Conservation (phyloP, 2,329 filamentous ascomycete genomes). For the Gaeumannomyces sp. region DNA sequence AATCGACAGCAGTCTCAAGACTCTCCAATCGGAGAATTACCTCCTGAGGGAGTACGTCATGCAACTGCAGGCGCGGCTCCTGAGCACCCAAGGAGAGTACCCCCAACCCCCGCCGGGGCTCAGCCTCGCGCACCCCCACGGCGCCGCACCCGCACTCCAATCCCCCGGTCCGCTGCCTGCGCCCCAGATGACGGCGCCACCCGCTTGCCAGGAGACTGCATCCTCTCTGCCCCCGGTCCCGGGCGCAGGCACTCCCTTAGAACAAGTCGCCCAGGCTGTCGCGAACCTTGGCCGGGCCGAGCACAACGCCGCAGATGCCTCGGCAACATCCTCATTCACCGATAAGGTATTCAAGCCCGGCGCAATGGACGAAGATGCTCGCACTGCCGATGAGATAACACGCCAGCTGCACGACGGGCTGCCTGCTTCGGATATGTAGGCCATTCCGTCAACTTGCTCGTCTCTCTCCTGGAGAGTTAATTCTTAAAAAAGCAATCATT, state of each 20-base stretch:
- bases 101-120: conserved; percentile 78
- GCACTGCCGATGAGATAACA: conserved; percentile 48
- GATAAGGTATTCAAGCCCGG: conserved; percentile 32
- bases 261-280: conserved; percentile 44
- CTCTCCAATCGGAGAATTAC: conserved; percentile 83
- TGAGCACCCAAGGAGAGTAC: conserved; percentile 77
- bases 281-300: conserved; percentile 20
- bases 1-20: conserved; percentile 71
- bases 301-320: conserved; percentile 9
- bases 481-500: not conserved
- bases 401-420: conserved; percentile 41
- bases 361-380: conserved; percentile 34
- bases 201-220: conserved; percentile 11
- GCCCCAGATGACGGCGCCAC: conserved; percentile 11
- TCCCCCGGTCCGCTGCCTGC: conserved; percentile 4
- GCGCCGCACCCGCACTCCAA: conserved; percentile 8
- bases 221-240: conserved; percentile 17
- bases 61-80: conserved; percentile 76
- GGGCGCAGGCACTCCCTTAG: conserved; percentile 33
- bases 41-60: conserved; percentile 88
- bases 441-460: not conserved
- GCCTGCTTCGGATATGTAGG: conserved; percentile 27
- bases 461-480: not conserved
- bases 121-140: conserved; percentile 53
- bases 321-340: conserved; percentile 18